Conservation (phyloP, 176 grass and related monocot genomes). For the Oryza nivara region DNA sequence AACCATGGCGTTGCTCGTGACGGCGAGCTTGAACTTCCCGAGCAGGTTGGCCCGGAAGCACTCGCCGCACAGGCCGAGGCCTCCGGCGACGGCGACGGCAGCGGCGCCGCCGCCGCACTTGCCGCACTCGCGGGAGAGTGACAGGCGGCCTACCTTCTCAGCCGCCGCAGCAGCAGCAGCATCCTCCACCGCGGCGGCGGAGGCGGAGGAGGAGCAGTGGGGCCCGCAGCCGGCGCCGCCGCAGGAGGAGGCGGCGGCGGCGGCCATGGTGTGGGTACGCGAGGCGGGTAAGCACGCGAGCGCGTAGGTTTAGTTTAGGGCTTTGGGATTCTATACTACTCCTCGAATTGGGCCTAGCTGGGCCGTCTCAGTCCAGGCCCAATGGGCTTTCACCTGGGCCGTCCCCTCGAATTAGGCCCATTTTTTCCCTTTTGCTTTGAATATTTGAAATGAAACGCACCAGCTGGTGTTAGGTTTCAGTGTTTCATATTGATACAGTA, state of each 20-base stretch:
- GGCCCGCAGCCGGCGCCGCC: slow-evolving; percentile 48
- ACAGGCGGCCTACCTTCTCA: slow-evolving; percentile 42
- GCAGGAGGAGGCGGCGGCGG: slow-evolving; percentile 39
- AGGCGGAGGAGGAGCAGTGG: slow-evolving; percentile 43
- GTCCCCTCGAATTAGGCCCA: neutral
- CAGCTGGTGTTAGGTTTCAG: too few relatives aligned
- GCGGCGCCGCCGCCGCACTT: slow-evolving; percentile 63
- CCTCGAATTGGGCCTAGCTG: neutral
- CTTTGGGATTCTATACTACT: neutral
- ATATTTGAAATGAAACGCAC: too few relatives aligned
- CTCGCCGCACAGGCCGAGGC: slow-evolving; percentile 55
- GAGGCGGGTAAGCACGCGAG: neutral
- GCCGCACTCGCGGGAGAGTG: slow-evolving; percentile 34
- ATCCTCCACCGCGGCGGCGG: neutral
- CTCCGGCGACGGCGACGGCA: slow-evolving; percentile 46
- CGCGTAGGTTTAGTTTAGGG: slow-evolving; percentile 24
- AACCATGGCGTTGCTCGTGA: slow-evolving; percentile 89
- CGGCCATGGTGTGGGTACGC: slow-evolving; percentile 37
- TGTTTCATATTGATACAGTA: too few relatives aligned
- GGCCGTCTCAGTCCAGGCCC: neutral
- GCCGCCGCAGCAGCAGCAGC: slow-evolving; percentile 7
- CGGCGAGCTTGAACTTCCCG: slow-evolving; percentile 91
- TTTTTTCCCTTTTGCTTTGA: too few relatives aligned
- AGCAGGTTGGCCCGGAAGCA: slow-evolving; percentile 73
- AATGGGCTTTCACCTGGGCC: neutral